These are phyloP conservation scores for Cicer arietinum DNA, from an alignment of 306 rosid species.

Conservation along the genomic window DNA sequence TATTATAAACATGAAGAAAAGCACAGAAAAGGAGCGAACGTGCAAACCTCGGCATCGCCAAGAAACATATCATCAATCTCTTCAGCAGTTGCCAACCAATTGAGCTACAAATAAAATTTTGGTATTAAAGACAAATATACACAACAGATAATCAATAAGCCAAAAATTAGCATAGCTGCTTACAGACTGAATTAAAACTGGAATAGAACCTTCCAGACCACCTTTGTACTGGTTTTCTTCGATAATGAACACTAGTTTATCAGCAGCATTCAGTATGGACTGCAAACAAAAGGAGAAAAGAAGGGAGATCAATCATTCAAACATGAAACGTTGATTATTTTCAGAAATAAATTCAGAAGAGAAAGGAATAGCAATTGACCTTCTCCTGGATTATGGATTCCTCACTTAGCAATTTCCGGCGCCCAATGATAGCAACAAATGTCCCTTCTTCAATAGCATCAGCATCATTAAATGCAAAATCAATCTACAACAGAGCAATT, in stretches of 20 bases:
- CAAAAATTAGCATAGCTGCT: conserved; percentile 51
- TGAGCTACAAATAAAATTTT: conserved; percentile 60
- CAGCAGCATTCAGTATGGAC: conserved; percentile 69
- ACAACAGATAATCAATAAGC: conserved; percentile 35
- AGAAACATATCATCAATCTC: conserved; percentile 84
- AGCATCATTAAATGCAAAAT: conserved; percentile 94
- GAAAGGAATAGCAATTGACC: conserved; percentile 47
- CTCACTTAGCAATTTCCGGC: conserved; percentile 58
- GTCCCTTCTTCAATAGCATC: conserved; percentile 87
- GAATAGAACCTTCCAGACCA: conserved; percentile 82
- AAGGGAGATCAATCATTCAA: neutral
- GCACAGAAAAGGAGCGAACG: conserved; percentile 3
- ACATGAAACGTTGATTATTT: conserved; percentile 12
- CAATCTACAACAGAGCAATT: conserved; percentile 73
- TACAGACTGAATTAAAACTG: conserved; percentile 85
- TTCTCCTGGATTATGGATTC: conserved; percentile 83
- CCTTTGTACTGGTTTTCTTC: conserved; percentile 76
- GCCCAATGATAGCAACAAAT: conserved; percentile 75
- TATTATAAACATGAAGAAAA: neutral
- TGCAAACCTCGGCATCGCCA: conserved; percentile 88
- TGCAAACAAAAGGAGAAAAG: conserved; percentile 47
- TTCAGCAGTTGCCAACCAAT: conserved; percentile 86
- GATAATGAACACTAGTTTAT: conserved; percentile 65
- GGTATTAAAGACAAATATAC: conserved; percentile 37
- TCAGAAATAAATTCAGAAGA: conserved; percentile 18